Evolutionary conservation across 768 basidiomycete species (phyloP), one percentile per base, ranked within the genome.

Genomic region (Tylopilus felleus): DNA sequence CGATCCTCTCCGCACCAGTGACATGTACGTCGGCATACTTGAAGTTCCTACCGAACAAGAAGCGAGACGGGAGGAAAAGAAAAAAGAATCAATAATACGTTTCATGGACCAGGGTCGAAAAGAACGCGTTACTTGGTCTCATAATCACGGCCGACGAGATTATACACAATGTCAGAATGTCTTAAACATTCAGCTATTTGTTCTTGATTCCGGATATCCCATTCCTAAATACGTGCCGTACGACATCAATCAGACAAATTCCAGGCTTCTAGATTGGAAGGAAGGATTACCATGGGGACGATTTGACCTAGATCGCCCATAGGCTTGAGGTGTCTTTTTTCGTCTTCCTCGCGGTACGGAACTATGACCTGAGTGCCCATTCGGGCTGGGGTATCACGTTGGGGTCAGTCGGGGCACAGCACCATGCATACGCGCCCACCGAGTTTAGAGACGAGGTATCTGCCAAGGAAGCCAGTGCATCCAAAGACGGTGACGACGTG

Each of bases 291-390:
- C 88, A 98, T 84, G 63, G 90, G 84, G 52, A 98, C 90, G 59
- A 99, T 88, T 76, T 96, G 94, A 8, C 97, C 97, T 51, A 98
- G 77, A 75, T 99, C 97, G 40, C 96, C 97, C 85, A 89, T 95
- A 13, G 90, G 90, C 73, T 87, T 88, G 65, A 99, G 76, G 65
- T 90, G 82, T 55, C 96, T 80, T 63, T 88, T 92, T 67, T 93
- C 89, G 66, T 98, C 93, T 67, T 93, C 90, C 60, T 98, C 93
- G 41, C 97, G 84, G 76, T 96, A 98, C 8, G 96, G 96, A 47
- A 97, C 79, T 66, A 98, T 80, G 55, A 98, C 94, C 66, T 95
- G 93, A 6, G 92, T 93, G 17, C 96, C 96, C 67, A 83, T 76
- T 74, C 91, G 93, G 56, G 91, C 96, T 91, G 67, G 46, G 86